Percentiles rank a stretch among this genome's conserved stretches.
Conservation (phyloP, 768 basidiomycete genomes). For the Tremella mesenterica region DNA sequence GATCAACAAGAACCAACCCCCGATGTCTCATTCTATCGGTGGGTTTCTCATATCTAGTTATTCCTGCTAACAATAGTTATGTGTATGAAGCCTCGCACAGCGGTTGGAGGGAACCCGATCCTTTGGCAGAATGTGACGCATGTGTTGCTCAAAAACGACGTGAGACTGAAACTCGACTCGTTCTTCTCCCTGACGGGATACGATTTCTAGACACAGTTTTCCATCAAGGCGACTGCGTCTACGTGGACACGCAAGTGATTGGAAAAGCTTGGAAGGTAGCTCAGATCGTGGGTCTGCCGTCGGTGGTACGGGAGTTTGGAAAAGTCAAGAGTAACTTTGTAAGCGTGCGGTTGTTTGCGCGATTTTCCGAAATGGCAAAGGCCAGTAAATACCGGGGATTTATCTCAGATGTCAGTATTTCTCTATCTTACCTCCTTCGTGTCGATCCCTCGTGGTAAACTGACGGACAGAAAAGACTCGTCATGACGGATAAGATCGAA, state of each 20-base stretch:
- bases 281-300: constrained; percentile 1
- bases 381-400: no score
- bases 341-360: background rate
- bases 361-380: no score
- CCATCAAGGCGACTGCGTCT: constrained; percentile 12
- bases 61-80: background rate
- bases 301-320: background rate
- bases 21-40: background rate
- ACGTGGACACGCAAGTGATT: constrained; percentile 4
- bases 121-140: background rate
- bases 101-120: background rate
- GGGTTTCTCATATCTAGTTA: constrained; percentile 4
- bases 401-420: no score
- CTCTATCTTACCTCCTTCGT: no score
- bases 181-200: background rate
- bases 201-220: background rate
- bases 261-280: constrained; percentile 9
- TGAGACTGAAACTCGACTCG: background rate
- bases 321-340: background rate
- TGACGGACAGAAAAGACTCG: background rate
- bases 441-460: no score
- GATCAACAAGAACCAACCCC: background rate
- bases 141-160: background rate
- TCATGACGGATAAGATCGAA: no score
- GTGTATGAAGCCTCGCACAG: background rate